Base-by-base conservation (phyloP, 2,329 filamentous ascomycete genomes). In the Epichloe brachyelytri region DNA sequence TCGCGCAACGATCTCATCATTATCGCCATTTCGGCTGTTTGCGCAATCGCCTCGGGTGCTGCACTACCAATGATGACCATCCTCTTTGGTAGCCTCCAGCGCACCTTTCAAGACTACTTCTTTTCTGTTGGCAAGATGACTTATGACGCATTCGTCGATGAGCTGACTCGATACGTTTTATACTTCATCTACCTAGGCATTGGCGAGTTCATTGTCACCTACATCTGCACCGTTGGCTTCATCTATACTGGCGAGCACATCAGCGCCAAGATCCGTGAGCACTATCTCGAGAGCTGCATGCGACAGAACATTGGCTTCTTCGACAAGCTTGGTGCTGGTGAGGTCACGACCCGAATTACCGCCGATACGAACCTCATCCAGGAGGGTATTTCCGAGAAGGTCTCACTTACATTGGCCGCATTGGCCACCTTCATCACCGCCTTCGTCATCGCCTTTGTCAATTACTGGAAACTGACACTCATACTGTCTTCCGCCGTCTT, bases 281-380 rank as follows among this genome's bases (percentile, higher is more conserved):
- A 87, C 58, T 97, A 97, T 60, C 78, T 98, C 6, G 78, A 83
- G 59, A 88, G 86, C 55, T 90, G 89, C 62, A 72, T 95, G 71
- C 80, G 81, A 54, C 89, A 95, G 65, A 95, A 95, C 64, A 91
- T 95, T 64, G 89, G 81, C 44, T 95, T 88, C 67, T 95, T 94
- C 68, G 93, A 97, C 67, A 93, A 93, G 62, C 77, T 95, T 14
- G 91, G 90, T 48, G 86, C 89, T 36, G 90, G 91, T 53, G 93
- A 96, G 68, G 87, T 97, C 54, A 95, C 90, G 0, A 95, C 90
- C 1, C 83, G 90, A 56, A 95, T 96, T 59, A 97, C 91, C 0
- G 85, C 90, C 11, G 91, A 97, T 65, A 95, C 88, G 43, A 96
- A 95, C 61, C 73, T 95, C 49, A 84, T 97, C 51, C 91, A 96